phyloP scores from a whole-genome alignment of 371 early-diverging fungal genomes.

The Lichtheimia hyalospora region DNA sequence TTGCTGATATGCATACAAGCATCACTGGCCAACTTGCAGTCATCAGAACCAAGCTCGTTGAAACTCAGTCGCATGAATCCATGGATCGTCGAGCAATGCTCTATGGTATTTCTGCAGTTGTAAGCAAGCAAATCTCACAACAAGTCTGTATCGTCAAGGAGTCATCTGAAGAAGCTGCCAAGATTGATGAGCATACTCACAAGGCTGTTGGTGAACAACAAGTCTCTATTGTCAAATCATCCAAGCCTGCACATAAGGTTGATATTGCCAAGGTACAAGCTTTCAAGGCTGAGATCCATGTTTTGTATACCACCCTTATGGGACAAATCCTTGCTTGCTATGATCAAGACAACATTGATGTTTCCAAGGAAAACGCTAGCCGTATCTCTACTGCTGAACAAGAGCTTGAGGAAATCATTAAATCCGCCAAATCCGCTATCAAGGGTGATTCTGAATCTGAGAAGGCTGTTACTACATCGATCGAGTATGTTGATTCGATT shows the following conservation, averaged over 20 bases:
- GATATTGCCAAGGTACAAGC: conserved; percentile 5
- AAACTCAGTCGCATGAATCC: conserved; percentile 21
- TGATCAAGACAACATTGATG: conserved; percentile 17
- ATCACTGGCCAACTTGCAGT: conserved; percentile 22
- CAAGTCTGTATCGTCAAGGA: conserved; percentile 4
- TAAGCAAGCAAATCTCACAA: conserved; percentile 3
- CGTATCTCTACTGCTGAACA: conserved; percentile 12
- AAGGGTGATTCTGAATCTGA: conserved; percentile 4
- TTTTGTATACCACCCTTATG: conserved; percentile 12
- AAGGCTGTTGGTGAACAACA: no score
- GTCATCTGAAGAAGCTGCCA: not conserved
- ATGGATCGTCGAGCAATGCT: conserved; percentile 16
- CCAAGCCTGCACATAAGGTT: conserved; percentile 5
- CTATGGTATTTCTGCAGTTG: not conserved
- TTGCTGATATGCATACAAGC: conserved; percentile 26
- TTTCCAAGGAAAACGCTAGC: conserved; percentile 2
- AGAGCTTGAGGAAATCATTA: conserved; percentile 7
- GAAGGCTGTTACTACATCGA: conserved; percentile 2
- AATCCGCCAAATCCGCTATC: conserved; percentile 5
- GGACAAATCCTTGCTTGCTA: conserved; percentile 9
- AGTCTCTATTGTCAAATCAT: not conserved
- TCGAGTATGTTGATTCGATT: conserved; percentile 10
- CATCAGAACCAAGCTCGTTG: conserved; percentile 22
- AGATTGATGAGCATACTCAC: not conserved
- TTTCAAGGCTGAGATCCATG: conserved; percentile 8